Evolutionary conservation across 768 basidiomycete species (phyloP).

Genomic region (Phanerodontia chrysosporium): DNA sequence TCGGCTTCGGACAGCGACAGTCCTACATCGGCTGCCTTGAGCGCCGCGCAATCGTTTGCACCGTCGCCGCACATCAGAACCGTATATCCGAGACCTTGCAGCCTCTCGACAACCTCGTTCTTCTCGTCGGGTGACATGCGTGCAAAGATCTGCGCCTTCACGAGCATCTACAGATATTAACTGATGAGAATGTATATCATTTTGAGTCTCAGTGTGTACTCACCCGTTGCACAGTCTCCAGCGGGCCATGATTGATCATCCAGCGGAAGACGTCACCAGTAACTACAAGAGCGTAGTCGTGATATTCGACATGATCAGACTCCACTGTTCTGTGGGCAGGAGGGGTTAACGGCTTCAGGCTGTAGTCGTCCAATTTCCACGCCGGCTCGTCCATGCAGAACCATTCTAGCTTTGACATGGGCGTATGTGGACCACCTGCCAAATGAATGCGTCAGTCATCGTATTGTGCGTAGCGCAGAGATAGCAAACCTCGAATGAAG

Average conservation of each 20-base stretch:
- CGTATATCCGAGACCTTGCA: conserved; percentile 91
- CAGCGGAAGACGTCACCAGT: conserved; percentile 97
- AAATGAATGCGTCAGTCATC: background rate
- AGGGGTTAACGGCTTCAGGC: conserved; percentile 73
- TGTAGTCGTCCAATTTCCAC: conserved; percentile 86
- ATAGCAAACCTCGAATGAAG: conserved; percentile 63
- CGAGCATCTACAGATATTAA: conserved; percentile 81
- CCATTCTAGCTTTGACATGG: conserved; percentile 77
- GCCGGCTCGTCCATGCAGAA: conserved; percentile 82
- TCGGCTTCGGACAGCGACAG: conserved; percentile 96
- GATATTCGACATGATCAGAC: conserved; percentile 64
- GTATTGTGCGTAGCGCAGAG: background rate
- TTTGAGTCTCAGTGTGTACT: conserved; percentile 24
- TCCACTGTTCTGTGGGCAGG: conserved; percentile 71
- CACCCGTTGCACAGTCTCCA: conserved; percentile 92
- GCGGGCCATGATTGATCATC: conserved; percentile 93
- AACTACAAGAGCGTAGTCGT: conserved; percentile 87
- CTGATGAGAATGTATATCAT: background rate
- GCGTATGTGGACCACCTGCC: conserved; percentile 49
- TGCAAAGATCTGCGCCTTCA: conserved; percentile 94
- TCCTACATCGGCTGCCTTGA: conserved; percentile 98
- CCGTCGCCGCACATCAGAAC: conserved; percentile 99
- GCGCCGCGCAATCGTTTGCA: conserved; percentile 96
- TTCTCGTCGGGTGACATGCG: conserved; percentile 99
- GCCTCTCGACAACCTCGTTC: conserved; percentile 93